Percentiles rank a stretch among this genome's conserved stretches.
Evolutionary conservation across 176 grass and related monocot species (phyloP).

Genomic region (Oryza meridionalis): DNA sequence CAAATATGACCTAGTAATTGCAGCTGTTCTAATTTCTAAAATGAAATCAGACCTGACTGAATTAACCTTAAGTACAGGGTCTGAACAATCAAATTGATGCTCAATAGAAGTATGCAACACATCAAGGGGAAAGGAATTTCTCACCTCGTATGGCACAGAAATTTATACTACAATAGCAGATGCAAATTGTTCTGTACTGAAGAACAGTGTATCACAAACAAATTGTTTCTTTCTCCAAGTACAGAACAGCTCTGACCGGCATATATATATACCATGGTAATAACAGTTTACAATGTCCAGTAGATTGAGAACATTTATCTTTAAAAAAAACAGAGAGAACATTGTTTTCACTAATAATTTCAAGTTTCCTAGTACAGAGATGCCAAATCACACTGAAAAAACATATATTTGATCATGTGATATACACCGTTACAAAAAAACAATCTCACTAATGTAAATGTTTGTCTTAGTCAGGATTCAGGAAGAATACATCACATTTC

Average conservation of each 20-base stretch:
- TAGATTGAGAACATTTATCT: not conserved
- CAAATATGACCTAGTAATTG: not conserved
- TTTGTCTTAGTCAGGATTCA: not conserved
- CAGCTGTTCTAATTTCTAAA: not conserved
- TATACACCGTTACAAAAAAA: slow-evolving; percentile 12
- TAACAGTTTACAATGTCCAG: not conserved
- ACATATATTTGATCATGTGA: not conserved
- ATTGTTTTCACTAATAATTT: not conserved
- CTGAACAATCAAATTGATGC: not conserved
- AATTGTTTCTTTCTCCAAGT: not conserved
- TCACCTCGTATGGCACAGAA: too few relatives aligned
- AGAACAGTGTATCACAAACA: not conserved
- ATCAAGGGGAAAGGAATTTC: not conserved
- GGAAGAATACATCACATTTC: not conserved
- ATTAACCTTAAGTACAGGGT: not conserved
- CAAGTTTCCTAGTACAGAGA: not conserved
- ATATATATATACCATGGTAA: not conserved
- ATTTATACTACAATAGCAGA: not conserved
- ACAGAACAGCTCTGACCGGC: not conserved
- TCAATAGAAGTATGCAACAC: not conserved
- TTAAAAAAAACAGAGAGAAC: not conserved
- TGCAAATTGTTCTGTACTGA: not conserved
- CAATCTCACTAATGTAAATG: slow-evolving; percentile 8
- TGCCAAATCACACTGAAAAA: not conserved
- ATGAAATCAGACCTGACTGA: not conserved